Evolutionary conservation across 805 yeast genomes (phyloP), one percentile per base, ranked within the genome.

Genomic region (Myxozyma kluyveri): DNA sequence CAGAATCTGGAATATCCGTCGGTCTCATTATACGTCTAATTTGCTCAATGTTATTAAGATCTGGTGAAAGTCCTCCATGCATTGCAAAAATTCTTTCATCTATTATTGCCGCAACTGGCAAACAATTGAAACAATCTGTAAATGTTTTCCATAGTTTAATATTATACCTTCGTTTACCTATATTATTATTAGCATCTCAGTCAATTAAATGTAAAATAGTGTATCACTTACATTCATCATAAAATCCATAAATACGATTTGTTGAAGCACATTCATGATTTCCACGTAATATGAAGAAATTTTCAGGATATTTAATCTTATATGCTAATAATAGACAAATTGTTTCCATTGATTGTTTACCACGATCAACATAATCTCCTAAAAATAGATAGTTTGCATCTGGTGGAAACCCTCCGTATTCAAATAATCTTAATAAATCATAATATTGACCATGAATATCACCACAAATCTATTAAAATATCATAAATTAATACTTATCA

Each of bases 11-110:
- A 63, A 91, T 88, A 76, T 91, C 99, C 32, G 99, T 91, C 62
- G 99, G 99, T 75, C 99, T 85, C 98, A 90, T 91, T 56, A 91
- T 96, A 69, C 97, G 83, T 76, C 98, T 86, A 68, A 91, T 91
- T 73, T 91, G 98, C 70, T 93, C 98, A 98, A 91, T 91, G 55
- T 95, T 81, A 75, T 89, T 91, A 69, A 91, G 81, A 74, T 90
- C 98, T 40, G 99, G 99, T 40, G 96, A 86, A 64, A 91, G 78
- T 58, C 99, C 99, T 67, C 99, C 99, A 73, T 91, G 99, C 98
- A 93, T 90, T 61, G 97, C 87, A 71, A 91, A 90, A 71, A 91
- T 93, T 76, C 91, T 90, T 72, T 91, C 98, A 70, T 91, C 99
- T 64, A 91, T 87, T 63, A 93, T 91, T 48, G 98, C 98, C 54